Conservation (phyloP, 2,329 filamentous ascomycete genomes). For the Fusarium torreyae region DNA sequence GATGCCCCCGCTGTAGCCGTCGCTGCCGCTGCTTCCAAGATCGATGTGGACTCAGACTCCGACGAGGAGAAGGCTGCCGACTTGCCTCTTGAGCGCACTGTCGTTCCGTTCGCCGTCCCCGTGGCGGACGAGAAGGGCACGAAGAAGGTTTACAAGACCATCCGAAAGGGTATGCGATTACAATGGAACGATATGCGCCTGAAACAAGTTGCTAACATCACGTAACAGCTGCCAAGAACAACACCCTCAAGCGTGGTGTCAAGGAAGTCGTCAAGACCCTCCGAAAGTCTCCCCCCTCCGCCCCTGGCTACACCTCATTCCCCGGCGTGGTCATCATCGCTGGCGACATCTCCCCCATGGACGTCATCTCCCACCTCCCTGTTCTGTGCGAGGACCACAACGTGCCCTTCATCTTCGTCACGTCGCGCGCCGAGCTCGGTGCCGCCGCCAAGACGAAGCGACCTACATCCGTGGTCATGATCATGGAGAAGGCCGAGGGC, state of each 20-base stretch:
- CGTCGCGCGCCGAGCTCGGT: slow-evolving; percentile 92
- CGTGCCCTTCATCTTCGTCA: slow-evolving; percentile 96
- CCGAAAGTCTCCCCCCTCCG: slow-evolving; percentile 85
- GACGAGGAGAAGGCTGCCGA: slow-evolving; percentile 64
- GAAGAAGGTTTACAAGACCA: slow-evolving; percentile 73
- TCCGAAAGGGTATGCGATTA: slow-evolving; percentile 66
- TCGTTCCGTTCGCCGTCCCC: slow-evolving; percentile 88
- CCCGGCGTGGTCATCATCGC: slow-evolving; percentile 91
- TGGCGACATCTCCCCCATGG: slow-evolving; percentile 97
- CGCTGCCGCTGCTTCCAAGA: slow-evolving; percentile 59
- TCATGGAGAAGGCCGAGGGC: slow-evolving; percentile 70
- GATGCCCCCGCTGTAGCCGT: slow-evolving; percentile 59
- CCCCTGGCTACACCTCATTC: slow-evolving; percentile 73
- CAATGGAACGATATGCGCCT: not conserved
- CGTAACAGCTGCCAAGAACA: slow-evolving; percentile 87
- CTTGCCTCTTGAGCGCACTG: slow-evolving; percentile 65
- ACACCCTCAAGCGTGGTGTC: slow-evolving; percentile 96
- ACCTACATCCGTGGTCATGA: slow-evolving; percentile 96
- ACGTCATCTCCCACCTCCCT: slow-evolving; percentile 98
- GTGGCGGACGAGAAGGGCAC: slow-evolving; percentile 83
- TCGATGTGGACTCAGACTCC: slow-evolving; percentile 62
- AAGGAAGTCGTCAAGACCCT: slow-evolving; percentile 99
- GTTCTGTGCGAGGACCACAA: slow-evolving; percentile 98
- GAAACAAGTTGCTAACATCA: slow-evolving; percentile 32
- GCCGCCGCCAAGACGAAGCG: slow-evolving; percentile 95